Base-by-base conservation (phyloP, 768 basidiomycete genomes). In the Coprinopsis marcescibilis region DNA sequence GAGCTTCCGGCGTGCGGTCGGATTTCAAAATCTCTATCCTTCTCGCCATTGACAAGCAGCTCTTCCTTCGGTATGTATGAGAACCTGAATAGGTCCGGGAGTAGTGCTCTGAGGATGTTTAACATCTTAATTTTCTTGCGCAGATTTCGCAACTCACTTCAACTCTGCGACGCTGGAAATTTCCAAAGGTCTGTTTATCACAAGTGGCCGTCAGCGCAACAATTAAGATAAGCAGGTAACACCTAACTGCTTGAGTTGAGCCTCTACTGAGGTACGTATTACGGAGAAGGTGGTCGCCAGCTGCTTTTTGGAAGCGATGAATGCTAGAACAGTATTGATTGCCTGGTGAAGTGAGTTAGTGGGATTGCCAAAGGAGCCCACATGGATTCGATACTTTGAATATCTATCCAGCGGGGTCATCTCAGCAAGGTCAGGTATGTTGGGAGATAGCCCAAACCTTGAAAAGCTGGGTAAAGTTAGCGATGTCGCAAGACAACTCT, bases 261-360 rank as follows among this genome's bases (percentile, higher is more conserved):
- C 70, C 66, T 94, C 90, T 0, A 90, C 89, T n/a, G 88, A 89
- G 12, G 76, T 72, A 34, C 84, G 75, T 20, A 93, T 72, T 2
- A 80, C 75, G 4, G 80, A 70, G 56, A 92, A 94, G 0, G 88
- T 92, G 5, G 79, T 82, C 5, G 89, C 85, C 26, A 94, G 62
- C 52, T 87, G 79, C 53, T 88, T 86, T 51, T 88, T 74, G 0
- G 88, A 82, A 2, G 88, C 86, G 30, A 90, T 75, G 57, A 95
- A 95, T 0, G 86, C 90, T 32, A 93, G 75, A 3, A 95, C 88
- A 12, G 90, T 89, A 55, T 93, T 94, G 38, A 94, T 67, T 8
- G 90, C 88, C 88, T 94, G n/a, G n/a, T n/a, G n/a, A n/a, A n/a
- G n/a, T n/a, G n/a, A n/a, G n/a, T n/a, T n/a, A n/a, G n/a, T n/a